phyloP scores from a whole-genome alignment of 352 stramenopile species.

The Phytophthora fragariae region DNA sequence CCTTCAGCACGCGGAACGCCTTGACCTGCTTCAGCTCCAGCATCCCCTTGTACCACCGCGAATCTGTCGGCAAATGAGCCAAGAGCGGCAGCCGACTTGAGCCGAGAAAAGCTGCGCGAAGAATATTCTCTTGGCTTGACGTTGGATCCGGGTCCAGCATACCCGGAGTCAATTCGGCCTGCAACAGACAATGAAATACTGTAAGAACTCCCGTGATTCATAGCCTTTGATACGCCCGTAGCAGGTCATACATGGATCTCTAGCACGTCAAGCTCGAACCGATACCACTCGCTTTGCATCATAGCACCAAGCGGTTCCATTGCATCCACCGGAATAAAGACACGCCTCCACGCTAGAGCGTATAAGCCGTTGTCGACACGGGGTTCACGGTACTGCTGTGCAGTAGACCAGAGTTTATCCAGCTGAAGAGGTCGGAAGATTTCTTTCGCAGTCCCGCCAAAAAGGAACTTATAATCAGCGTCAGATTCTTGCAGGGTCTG shows the following conservation, averaged over 20 bases:
- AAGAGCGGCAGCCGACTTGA: conserved; percentile 38
- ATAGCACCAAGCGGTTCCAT: conserved; percentile 40
- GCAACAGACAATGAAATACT: neutral
- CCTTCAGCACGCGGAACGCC: conserved; percentile 41
- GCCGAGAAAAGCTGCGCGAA: conserved; percentile 40
- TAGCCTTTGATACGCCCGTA: neutral
- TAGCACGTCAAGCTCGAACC: conserved; percentile 40
- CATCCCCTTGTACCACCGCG: conserved; percentile 37
- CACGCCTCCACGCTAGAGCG: conserved; percentile 24
- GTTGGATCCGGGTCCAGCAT: conserved; percentile 31
- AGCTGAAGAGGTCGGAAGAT: conserved; percentile 20
- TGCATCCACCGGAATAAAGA: conserved; percentile 28
- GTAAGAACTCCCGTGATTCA: conserved; percentile 5
- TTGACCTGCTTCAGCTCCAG: conserved; percentile 26
- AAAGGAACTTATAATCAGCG: conserved; percentile 30
- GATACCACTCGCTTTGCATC: conserved; percentile 52
- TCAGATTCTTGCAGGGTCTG: conserved; percentile 31
- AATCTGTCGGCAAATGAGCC: conserved; percentile 40
- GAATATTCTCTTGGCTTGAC: conserved; percentile 39
- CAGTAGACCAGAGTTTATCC: conserved; percentile 3
- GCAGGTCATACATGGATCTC: conserved; percentile 39
- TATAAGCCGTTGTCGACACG: conserved; percentile 19
- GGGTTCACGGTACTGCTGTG: neutral
- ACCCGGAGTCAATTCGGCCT: conserved; percentile 37
- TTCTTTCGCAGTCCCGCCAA: conserved; percentile 24